Percentiles rank a stretch among this genome's conserved stretches.
Conservation (phyloP, 2,329 filamentous ascomycete genomes). For the Clonostachys byssicola region DNA sequence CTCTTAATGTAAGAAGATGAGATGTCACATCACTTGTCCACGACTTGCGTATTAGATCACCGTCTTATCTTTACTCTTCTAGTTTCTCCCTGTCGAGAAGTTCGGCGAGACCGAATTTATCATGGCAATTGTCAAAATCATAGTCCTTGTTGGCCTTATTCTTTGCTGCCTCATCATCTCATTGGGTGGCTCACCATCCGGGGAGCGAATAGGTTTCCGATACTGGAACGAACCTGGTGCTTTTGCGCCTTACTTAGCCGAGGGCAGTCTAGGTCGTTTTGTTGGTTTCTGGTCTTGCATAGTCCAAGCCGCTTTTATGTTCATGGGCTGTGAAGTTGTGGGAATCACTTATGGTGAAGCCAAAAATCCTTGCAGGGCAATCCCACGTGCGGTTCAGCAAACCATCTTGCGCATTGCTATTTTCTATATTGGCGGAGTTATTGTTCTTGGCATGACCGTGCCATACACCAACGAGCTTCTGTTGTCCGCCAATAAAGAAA, state of each 20-base stretch:
- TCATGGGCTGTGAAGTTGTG: constrained; percentile 19
- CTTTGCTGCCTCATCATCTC: constrained; percentile 44
- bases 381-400: constrained; percentile 23
- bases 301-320: constrained; percentile 42
- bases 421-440: constrained; percentile 29
- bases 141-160: constrained; percentile 42
- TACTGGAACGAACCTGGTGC: constrained; percentile 38
- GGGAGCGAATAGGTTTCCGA: constrained; percentile 36
- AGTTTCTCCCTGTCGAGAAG: constrained; percentile 25
- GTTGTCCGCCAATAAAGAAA: constrained; percentile 34
- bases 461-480: constrained; percentile 27
- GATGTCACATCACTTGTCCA: constrained; percentile 1
- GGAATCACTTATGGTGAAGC: constrained; percentile 29
- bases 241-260: constrained; percentile 32
- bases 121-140: constrained; percentile 43
- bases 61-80: too few species aligned
- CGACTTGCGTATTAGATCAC: constrained; percentile 18
- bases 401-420: constrained; percentile 28
- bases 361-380: constrained; percentile 23
- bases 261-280: constrained; percentile 30
- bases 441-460: constrained; percentile 29
- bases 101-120: constrained; percentile 42
- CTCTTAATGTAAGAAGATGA: constrained; percentile 14
- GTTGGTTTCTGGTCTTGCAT: constrained; percentile 39
- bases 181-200: constrained; percentile 36